A percentile compares a stretch with the other conserved stretches of the same genome.
Conservation (phyloP, 1,284 basidiomycete genomes). For the Pyrrhoderma noxium region DNA sequence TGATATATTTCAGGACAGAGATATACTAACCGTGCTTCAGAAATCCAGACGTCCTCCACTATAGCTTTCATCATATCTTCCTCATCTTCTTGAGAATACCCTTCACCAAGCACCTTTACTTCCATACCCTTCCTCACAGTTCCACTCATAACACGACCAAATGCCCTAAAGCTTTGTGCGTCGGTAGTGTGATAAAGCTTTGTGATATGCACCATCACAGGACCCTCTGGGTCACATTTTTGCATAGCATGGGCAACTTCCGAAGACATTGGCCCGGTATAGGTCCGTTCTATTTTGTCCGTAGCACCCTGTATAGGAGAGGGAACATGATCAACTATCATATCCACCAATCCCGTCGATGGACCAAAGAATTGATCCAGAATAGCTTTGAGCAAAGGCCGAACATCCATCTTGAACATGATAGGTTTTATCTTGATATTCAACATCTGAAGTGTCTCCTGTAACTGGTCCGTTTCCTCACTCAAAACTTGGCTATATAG, state of each 20-base stretch:
- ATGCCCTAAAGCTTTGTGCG: slow-evolving; percentile 92
- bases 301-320: slow-evolving; percentile 68
- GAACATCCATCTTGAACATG: slow-evolving; percentile 97
- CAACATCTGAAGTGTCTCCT: slow-evolving; percentile 72
- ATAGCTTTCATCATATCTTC: slow-evolving; percentile 92
- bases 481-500: slow-evolving; percentile 93
- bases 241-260: slow-evolving; percentile 76
- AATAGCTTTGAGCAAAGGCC: slow-evolving; percentile 90
- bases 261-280: slow-evolving; percentile 79
- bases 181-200: slow-evolving; percentile 96
- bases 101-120: slow-evolving; percentile 96
- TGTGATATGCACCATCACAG: slow-evolving; percentile 86
- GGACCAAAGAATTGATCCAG: slow-evolving; percentile 95
- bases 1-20: too few relatives aligned
- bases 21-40: slow-evolving; percentile 69
- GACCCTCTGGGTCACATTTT: slow-evolving; percentile 76
- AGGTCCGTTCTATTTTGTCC: slow-evolving; percentile 75
- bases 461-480: slow-evolving; percentile 81
- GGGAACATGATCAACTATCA: slow-evolving; percentile 87
- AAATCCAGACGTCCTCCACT: slow-evolving; percentile 85
- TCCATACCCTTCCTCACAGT: slow-evolving; percentile 77
- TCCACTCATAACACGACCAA: slow-evolving; percentile 91
- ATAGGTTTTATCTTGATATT: slow-evolving; percentile 87
- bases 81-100: slow-evolving; percentile 95
- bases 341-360: slow-evolving; percentile 82